Percentiles rank a stretch among this genome's conserved stretches.
These are phyloP conservation scores for Scolecobasidium constrictum DNA, from an alignment of 2,329 filamentous ascomycete genomes.

Conservation along the genomic window DNA sequence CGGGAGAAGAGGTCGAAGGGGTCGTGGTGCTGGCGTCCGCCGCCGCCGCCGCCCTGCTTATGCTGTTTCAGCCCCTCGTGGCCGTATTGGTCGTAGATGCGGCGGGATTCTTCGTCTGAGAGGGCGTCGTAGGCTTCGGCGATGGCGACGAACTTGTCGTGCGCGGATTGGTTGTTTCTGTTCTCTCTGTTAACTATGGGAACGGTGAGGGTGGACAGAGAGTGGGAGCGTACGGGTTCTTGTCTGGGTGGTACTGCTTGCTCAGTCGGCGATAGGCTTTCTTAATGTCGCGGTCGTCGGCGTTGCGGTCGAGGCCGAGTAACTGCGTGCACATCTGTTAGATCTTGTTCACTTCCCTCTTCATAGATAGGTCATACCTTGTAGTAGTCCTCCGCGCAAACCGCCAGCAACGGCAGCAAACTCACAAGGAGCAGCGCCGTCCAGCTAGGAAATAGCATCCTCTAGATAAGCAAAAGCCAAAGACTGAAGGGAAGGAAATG, in stretches of 20 bases:
- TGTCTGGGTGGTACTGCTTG: conserved; percentile 96
- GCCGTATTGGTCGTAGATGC: conserved; percentile 89
- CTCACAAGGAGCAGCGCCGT: conserved; percentile 1
- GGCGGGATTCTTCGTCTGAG: conserved; percentile 64
- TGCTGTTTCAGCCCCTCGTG: conserved; percentile 83
- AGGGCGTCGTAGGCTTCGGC: conserved; percentile 94
- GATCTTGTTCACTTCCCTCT: conserved; percentile 5
- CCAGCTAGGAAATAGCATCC: background rate
- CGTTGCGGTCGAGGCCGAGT: conserved; percentile 67
- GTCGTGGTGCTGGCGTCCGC: conserved; percentile 53
- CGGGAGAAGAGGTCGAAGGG: conserved; percentile 93
- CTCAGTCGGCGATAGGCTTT: conserved; percentile 82
- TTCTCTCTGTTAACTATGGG: conserved; percentile 13
- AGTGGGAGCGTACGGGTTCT: conserved; percentile 66
- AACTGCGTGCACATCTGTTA: conserved; percentile 42
- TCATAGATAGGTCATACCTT: conserved; percentile 42
- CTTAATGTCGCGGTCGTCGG: conserved; percentile 82
- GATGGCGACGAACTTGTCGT: conserved; percentile 86
- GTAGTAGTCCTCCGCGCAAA: conserved; percentile 61
- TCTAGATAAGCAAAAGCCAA: no score
- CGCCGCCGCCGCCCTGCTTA: conserved; percentile 55
- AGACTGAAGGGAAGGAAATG: no score
- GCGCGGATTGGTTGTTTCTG: conserved; percentile 67
- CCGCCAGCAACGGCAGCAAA: conserved; percentile 26
- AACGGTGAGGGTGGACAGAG: background rate